Percentiles rank a stretch among this genome's conserved stretches.
phyloP scores from a whole-genome alignment of 2,329 filamentous ascomycete genomes.

The Pseudocercospora crystallina region DNA sequence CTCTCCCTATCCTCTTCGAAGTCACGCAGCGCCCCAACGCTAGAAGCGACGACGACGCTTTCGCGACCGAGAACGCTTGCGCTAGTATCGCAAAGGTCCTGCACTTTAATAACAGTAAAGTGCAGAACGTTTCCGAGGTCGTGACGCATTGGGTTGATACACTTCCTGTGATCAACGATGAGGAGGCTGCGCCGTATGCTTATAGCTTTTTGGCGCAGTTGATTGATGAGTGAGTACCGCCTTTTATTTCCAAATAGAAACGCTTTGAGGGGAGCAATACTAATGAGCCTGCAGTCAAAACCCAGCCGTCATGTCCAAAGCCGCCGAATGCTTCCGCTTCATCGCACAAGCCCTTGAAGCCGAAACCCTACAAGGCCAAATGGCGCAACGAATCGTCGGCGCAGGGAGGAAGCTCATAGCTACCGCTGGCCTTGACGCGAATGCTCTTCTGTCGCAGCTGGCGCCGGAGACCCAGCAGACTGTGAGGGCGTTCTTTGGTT shows the following conservation, averaged over 20 bases:
- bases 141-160: conserved; percentile 87
- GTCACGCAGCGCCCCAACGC: conserved; percentile 78
- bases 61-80: conserved; percentile 95
- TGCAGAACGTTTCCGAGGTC: conserved; percentile 73
- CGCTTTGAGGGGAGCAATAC: conserved; percentile 5
- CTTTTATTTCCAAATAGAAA: not conserved
- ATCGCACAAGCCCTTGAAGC: conserved; percentile 88
- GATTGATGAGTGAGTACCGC: conserved; percentile 80
- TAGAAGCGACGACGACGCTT: conserved; percentile 88
- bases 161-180: conserved; percentile 87
- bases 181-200: conserved; percentile 94
- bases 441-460: conserved; percentile 72
- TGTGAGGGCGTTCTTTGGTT: conserved; percentile 39
- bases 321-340: conserved; percentile 77
- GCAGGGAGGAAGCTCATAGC: conserved; percentile 77
- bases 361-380: conserved; percentile 83
- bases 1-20: conserved; percentile 80
- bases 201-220: conserved; percentile 89
- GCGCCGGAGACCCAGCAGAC: conserved; percentile 75
- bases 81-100: conserved; percentile 96
- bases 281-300: conserved; percentile 66
- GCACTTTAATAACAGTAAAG: conserved; percentile 78
- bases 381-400: conserved; percentile 71
- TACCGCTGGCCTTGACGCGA: conserved; percentile 71
- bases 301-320: conserved; percentile 73